phyloP scores from a whole-genome alignment of 768 basidiomycete species.

The Mycena venus region DNA sequence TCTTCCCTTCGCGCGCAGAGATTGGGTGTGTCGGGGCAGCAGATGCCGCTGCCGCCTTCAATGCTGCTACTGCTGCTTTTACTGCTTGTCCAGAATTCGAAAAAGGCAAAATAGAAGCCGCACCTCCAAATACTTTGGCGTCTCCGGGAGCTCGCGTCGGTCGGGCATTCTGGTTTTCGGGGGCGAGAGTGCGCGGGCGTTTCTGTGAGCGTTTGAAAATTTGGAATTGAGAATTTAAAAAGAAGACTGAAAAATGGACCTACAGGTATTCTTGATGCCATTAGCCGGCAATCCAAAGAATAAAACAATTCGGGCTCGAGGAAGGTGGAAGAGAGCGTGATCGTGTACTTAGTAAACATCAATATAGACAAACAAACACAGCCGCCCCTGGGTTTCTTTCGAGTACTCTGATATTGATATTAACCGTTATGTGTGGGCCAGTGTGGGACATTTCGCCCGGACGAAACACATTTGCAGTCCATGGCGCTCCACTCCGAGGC shows the following conservation, averaged over 20 bases:
- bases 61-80: background rate
- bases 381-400: too few species aligned
- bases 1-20: background rate
- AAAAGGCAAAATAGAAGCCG: background rate
- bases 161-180: slow-evolving; percentile 26
- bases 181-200: slow-evolving; percentile 22
- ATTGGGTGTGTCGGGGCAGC: background rate
- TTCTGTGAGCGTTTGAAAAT: background rate
- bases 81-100: background rate
- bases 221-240: background rate
- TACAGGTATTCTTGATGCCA: slow-evolving; percentile 33
- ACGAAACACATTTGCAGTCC: too few species aligned
- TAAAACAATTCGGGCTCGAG: background rate
- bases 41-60: background rate
- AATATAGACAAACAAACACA: slow-evolving; percentile 10
- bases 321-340: slow-evolving; percentile 2
- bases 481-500: too few species aligned
- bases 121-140: slow-evolving; percentile 9
- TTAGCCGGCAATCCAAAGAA: background rate
- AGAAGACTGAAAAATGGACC: background rate
- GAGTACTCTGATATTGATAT: too few species aligned
- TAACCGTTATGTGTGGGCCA: too few species aligned
- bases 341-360: slow-evolving; percentile 8
- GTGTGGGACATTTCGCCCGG: too few species aligned
- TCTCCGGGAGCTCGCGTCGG: background rate